Evolutionary conservation across 108 stramenopile species (phyloP), one percentile per base, ranked within the genome.

Genomic region (Mayamaea pseudoterrestris): DNA sequence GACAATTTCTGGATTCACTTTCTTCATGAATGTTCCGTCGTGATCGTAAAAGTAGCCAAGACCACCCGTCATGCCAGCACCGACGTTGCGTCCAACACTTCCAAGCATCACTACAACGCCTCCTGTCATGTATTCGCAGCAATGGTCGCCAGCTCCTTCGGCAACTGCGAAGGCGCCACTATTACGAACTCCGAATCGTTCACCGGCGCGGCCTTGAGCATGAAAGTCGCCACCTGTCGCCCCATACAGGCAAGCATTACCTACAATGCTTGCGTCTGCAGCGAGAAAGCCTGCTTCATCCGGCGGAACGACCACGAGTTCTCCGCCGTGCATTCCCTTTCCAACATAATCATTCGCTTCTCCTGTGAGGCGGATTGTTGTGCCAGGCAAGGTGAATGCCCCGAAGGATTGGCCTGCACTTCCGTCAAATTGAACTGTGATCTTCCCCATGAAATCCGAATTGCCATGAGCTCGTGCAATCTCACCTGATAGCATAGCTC

Each of bases 101-200:
- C 95, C 97, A 34, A 97, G 74, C 40, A 86, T 80, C 16, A 96
- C 90, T 43, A 96, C 74, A 31, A 74, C 51, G 44, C 95, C 95
- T 35, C 94, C 95, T 22, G 97, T 98, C 97, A 98, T 98, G 81
- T 98, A 98, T 73, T 98, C 97, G 40, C 88, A 91, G 26, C 94
- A 92, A 63, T 98, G 97, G 63, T 96, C 95, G 44, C 97, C 97
- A 32, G 88, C 76, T 24, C 97, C 97, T 58, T 98, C 97, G 22
- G 94, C 93, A 29, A 98, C 95, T 6, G 94, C 93, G 41, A 90
- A 55, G 9, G 95, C 97, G 23, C 97, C 97, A 16, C 86, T 90
- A 69, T 98, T 98, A 13, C 96, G 90, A 27, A 97, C 96, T 44
- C 84, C 80, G 55, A 97, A 97, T 44, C 96, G 82, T 47, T 97